A percentile compares a stretch with the other conserved stretches of the same genome.
Conservation (phyloP, 2,329 filamentous ascomycete species). For the Huntiella savannae region DNA sequence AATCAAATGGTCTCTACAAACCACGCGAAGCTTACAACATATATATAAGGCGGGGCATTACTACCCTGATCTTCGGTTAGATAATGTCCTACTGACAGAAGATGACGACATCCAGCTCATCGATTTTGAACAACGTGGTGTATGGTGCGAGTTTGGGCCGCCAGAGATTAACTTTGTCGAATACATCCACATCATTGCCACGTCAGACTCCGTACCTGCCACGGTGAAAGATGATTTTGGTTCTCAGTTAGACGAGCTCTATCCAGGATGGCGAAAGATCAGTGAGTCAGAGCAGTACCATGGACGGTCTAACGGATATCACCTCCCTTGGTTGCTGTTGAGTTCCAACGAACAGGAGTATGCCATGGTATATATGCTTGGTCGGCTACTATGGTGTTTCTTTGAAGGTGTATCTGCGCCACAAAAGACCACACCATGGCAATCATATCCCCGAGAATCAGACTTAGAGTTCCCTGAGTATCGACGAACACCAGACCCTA, state of each 20-base stretch:
- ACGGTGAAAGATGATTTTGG: conserved; percentile 23
- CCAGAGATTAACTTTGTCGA: conserved; percentile 42
- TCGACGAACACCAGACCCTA: conserved; percentile 24
- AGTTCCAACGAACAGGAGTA: conserved; percentile 32
- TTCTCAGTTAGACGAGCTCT: conserved; percentile 22
- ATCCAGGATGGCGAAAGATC: conserved; percentile 27
- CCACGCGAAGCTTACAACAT: conserved; percentile 32
- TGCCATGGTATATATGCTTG: conserved; percentile 44
- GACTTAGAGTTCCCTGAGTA: conserved; percentile 37
- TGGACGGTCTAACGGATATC: conserved; percentile 32
- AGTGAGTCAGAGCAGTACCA: conserved; percentile 25
- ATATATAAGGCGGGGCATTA: conserved; percentile 20
- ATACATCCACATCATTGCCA: conserved; percentile 34
- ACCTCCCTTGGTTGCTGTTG: conserved; percentile 37
- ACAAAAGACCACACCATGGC: conserved; percentile 36
- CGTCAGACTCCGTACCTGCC: conserved; percentile 26
- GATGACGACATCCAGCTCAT: conserved; percentile 32
- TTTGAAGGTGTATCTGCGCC: conserved; percentile 41
- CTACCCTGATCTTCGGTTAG: conserved; percentile 40
- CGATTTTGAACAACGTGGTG: conserved; percentile 43
- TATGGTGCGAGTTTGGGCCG: conserved; percentile 42
- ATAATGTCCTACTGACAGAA: conserved; percentile 36
- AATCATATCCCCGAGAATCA: conserved; percentile 38
- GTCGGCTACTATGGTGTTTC: conserved; percentile 41
- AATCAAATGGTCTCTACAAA: conserved; percentile 33